These are phyloP conservation scores for Austropuccinia psidii DNA, from an alignment of 1,284 basidiomycete genomes.

Conservation along the genomic window DNA sequence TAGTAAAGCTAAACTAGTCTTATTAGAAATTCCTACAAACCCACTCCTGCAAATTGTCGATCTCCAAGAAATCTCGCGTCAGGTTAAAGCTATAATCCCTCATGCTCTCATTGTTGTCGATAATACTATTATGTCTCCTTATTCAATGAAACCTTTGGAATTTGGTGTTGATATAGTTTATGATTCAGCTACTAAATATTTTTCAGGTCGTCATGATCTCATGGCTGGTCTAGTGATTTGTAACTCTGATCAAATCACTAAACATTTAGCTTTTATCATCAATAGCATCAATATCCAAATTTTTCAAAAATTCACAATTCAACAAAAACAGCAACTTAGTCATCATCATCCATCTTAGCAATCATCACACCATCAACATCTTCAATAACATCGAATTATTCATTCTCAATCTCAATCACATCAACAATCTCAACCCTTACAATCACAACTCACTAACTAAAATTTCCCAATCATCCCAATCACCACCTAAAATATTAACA, in stretches of 20 bases:
- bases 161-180: slow-evolving; percentile 95
- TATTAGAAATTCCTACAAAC: slow-evolving; percentile 96
- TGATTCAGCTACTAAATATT: slow-evolving; percentile 95
- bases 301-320: no score
- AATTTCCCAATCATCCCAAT: no score
- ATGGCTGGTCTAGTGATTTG: slow-evolving; percentile 95
- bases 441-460: no score
- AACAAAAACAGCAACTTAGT: no score
- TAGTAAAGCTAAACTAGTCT: slow-evolving; percentile 70
- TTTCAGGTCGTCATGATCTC: slow-evolving; percentile 95
- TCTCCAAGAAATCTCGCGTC: slow-evolving; percentile 66
- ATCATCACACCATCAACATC: no score
- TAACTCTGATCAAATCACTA: slow-evolving; percentile 79
- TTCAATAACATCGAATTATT: no score
- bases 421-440: no score
- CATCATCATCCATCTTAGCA: no score
- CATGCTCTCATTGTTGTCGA: slow-evolving; percentile 84
- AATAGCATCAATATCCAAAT: slow-evolving; percentile 98
- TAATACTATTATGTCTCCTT: slow-evolving; percentile 99
- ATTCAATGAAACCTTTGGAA: slow-evolving; percentile 89
- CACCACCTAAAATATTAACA: no score
- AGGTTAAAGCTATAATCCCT: slow-evolving; percentile 69
- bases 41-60: slow-evolving; percentile 94
- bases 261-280: slow-evolving; percentile 83
- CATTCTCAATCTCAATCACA: no score